Conservation (phyloP, 169 alveolate genomes). For the Cryptosporidium bovis region DNA sequence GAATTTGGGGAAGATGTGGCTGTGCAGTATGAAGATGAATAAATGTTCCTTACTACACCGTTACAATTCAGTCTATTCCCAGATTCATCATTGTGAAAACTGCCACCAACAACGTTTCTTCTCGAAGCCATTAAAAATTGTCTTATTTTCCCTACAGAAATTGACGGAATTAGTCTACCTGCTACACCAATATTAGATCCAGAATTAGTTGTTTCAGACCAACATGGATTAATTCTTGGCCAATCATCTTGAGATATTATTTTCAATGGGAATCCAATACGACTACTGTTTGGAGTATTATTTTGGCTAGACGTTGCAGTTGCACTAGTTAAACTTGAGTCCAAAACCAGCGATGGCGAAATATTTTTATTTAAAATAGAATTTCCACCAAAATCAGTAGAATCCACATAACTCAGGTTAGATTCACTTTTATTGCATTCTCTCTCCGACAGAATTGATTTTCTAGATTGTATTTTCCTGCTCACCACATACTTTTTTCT, state of each 20-base stretch:
- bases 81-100: neutral
- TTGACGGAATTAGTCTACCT: conserved; percentile 28
- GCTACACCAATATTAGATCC: neutral
- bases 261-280: conserved; percentile 26
- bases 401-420: no score
- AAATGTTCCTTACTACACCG: neutral
- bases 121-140: conserved; percentile 67
- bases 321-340: conserved; percentile 3
- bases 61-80: neutral
- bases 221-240: neutral
- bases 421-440: no score
- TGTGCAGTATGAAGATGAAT: neutral
- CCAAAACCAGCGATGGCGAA: no score
- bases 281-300: neutral
- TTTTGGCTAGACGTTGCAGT: neutral
- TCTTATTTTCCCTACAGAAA: conserved; percentile 41
- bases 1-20: conserved; percentile 9
- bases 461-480: no score
- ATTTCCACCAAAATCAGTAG: no score
- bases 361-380: no score
- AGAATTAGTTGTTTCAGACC: neutral
- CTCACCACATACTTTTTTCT: no score
- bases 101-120: conserved; percentile 4
- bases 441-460: no score
- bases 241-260: conserved; percentile 69